A percentile compares a stretch with the other conserved stretches of the same genome.
These are phyloP conservation scores for Austroboletus niveus DNA, from an alignment of 1,284 basidiomycete species.

Conservation along the genomic window DNA sequence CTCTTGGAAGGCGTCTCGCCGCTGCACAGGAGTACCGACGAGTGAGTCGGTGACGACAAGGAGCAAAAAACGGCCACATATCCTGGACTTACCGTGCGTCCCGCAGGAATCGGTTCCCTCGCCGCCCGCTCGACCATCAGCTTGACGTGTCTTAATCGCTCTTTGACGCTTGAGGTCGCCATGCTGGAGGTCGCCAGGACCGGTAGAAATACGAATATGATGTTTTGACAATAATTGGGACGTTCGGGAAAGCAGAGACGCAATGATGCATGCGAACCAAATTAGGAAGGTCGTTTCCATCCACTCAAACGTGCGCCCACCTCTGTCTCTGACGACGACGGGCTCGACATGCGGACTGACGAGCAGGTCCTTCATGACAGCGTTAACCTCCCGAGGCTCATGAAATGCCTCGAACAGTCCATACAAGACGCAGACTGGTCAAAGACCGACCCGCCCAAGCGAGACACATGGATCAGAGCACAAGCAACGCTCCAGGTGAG, in stretches of 20 bases:
- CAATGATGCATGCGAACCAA: slow-evolving; percentile 10
- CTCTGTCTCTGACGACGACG: slow-evolving; percentile 3
- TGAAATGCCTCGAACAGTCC: slow-evolving; percentile 59
- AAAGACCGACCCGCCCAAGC: slow-evolving; percentile 29
- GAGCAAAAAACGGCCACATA: neutral
- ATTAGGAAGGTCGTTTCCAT: slow-evolving; percentile 28
- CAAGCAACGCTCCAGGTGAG: slow-evolving; percentile 58
- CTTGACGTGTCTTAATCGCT: slow-evolving; percentile 17
- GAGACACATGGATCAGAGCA: slow-evolving; percentile 54
- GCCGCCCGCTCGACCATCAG: slow-evolving; percentile 25
- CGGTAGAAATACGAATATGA: neutral
- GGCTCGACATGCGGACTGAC: slow-evolving; percentile 26
- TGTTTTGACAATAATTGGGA: neutral
- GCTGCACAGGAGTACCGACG: slow-evolving; percentile 13
- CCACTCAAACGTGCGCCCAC: neutral
- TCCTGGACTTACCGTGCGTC: slow-evolving; percentile 22
- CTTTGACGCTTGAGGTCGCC: slow-evolving; percentile 23
- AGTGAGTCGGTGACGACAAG: slow-evolving; percentile 2
- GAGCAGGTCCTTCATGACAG: slow-evolving; percentile 57
- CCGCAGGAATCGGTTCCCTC: slow-evolving; percentile 12
- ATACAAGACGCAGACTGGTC: slow-evolving; percentile 51
- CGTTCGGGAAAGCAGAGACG: slow-evolving; percentile 1
- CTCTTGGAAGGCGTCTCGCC: slow-evolving; percentile 23
- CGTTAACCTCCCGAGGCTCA: slow-evolving; percentile 63
- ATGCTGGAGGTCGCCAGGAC: slow-evolving; percentile 8